These are phyloP conservation scores for Streptanthus diversifolius DNA, from an alignment of 345 rosid genomes.

Conservation along the genomic window DNA sequence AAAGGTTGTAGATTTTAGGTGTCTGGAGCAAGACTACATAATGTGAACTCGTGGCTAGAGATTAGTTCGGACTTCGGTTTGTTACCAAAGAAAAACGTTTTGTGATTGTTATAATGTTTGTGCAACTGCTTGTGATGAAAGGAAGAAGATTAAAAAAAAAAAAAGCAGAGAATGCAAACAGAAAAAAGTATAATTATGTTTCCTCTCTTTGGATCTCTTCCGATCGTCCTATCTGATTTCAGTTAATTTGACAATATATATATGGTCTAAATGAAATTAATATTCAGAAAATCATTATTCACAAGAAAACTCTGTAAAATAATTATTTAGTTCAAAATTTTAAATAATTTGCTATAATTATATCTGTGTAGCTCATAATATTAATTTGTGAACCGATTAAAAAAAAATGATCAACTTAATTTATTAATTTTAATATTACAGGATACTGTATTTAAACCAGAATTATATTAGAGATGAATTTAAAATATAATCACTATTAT, in stretches of 20 bases:
- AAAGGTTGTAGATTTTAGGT: conserved; percentile 2
- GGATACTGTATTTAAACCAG: no score
- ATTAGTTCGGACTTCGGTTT: conserved; percentile 5
- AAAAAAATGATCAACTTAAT: no score
- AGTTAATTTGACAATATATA: background rate
- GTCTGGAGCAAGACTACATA: background rate
- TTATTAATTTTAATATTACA: no score
- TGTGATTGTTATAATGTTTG: background rate
- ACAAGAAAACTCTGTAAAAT: background rate
- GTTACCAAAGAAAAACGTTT: conserved; percentile 2
- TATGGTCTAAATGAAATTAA: background rate
- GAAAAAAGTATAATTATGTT: background rate
- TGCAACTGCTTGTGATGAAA: conserved; percentile 6
- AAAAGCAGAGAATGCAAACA: conserved; percentile 5
- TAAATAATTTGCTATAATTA: no score
- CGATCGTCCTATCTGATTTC: background rate
- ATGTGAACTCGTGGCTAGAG: conserved; percentile 4
- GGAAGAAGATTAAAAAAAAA: background rate
- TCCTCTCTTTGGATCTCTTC: conserved; percentile 8
- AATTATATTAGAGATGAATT: no score
- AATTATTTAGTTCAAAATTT: no score
- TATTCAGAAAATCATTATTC: background rate
- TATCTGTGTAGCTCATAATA: no score
- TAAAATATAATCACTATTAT: no score
- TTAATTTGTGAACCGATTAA: no score